Evolutionary conservation across 176 grass and related monocot genomes (phyloP).

Genomic region (Hordeum vulgare): MorexV3_pseudomolecules_assembly NC_058519.1:223086377-223086876

Average conservation of each 20-base stretch:
- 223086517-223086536: constrained; percentile 11
- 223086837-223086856: constrained; percentile 62
- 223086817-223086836: constrained; percentile 89
- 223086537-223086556: constrained; percentile 38
- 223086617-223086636: constrained; percentile 84
- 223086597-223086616: constrained; percentile 64
- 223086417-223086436: background rate
- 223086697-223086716: constrained; percentile 72
- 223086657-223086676: constrained; percentile 37
- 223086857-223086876: constrained; percentile 55
- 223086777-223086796: constrained; percentile 82
- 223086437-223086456: background rate
- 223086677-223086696: constrained; percentile 88
- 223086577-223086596: constrained; percentile 87
- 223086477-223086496: background rate
- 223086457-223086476: background rate
- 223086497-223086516: background rate
- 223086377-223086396: constrained; percentile 53
- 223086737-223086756: constrained; percentile 43
- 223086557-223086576: constrained; percentile 96
- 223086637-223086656: constrained; percentile 20
- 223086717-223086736: constrained; percentile 74
- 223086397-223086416: constrained; percentile 19
- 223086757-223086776: constrained; percentile 65
- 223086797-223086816: constrained; percentile 46